A percentile compares a stretch with the other conserved stretches of the same genome.
phyloP scores from a whole-genome alignment of 306 rosid genomes.

The Acacia melanoxylon region DNA sequence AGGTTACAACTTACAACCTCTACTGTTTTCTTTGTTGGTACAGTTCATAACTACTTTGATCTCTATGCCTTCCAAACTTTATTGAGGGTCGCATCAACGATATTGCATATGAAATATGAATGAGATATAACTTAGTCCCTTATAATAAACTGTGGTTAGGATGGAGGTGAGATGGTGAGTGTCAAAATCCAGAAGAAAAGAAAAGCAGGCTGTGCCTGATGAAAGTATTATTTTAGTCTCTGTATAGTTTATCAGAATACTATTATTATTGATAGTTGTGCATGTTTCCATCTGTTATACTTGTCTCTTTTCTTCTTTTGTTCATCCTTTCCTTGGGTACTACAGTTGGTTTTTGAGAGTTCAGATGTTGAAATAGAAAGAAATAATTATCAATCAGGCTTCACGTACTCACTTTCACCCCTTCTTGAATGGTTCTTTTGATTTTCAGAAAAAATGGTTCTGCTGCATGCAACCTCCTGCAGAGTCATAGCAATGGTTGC shows the following conservation, averaged over 20 bases:
- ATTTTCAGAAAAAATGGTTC: slow-evolving; percentile 94
- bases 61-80: background rate
- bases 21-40: slow-evolving; percentile 20
- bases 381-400: slow-evolving; percentile 16
- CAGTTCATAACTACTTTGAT: slow-evolving; percentile 5
- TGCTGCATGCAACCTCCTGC: slow-evolving; percentile 92
- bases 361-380: slow-evolving; percentile 10
- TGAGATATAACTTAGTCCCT: slow-evolving; percentile 11
- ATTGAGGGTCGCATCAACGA: background rate
- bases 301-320: background rate
- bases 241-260: background rate
- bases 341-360: background rate
- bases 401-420: background rate
- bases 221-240: slow-evolving; percentile 5
- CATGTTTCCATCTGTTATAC: background rate
- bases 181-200: slow-evolving; percentile 9
- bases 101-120: slow-evolving; percentile 8
- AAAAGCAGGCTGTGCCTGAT: background rate
- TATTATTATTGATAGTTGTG: slow-evolving; percentile 3
- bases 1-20: slow-evolving; percentile 17
- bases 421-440: slow-evolving; percentile 37
- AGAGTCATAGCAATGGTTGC: slow-evolving; percentile 52
- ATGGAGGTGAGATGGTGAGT: slow-evolving; percentile 5
- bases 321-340: background rate
- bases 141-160: slow-evolving; percentile 15